Percentiles rank a stretch among this genome's conserved stretches.
These are phyloP conservation scores for Salvia rosmarinus DNA, from an alignment of 257 asterid genomes.

Conservation along the genomic window DNA sequence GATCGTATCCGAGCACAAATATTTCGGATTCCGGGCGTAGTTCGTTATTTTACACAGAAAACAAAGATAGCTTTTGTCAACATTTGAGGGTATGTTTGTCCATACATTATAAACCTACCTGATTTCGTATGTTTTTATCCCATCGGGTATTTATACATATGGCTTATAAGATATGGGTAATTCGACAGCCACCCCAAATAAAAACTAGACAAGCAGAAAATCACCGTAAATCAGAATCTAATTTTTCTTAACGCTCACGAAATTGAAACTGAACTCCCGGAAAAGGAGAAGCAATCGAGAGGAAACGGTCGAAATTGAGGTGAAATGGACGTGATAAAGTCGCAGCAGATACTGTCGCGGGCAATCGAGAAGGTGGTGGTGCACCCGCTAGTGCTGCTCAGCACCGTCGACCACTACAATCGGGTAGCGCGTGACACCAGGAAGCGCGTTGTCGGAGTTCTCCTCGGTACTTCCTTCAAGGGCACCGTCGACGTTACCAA, in stretches of 20 bases:
- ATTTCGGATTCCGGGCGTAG: no score
- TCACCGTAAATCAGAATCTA: not conserved
- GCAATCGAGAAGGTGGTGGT: slow-evolving; percentile 92
- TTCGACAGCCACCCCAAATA: no score
- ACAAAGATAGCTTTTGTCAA: no score
- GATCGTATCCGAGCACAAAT: no score
- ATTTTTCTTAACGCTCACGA: slow-evolving; percentile 36
- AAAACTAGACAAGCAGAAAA: not conserved
- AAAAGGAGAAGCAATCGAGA: not conserved
- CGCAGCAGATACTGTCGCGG: slow-evolving; percentile 81
- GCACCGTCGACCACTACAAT: slow-evolving; percentile 96
- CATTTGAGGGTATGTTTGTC: no score
- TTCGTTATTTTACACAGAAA: no score
- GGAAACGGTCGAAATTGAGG: not conserved
- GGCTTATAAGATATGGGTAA: no score
- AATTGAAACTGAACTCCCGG: slow-evolving; percentile 23
- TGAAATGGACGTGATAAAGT: slow-evolving; percentile 81
- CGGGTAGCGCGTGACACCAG: slow-evolving; percentile 94
- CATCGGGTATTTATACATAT: no score
- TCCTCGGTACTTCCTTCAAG: slow-evolving; percentile 78
- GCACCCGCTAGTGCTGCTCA: slow-evolving; percentile 89
- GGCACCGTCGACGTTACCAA: slow-evolving; percentile 95
- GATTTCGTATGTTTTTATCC: no score
- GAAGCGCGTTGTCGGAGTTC: slow-evolving; percentile 90
- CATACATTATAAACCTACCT: no score